phyloP scores from a whole-genome alignment of 768 basidiomycete species.

The Leucosporidium creatinivorum region DNA sequence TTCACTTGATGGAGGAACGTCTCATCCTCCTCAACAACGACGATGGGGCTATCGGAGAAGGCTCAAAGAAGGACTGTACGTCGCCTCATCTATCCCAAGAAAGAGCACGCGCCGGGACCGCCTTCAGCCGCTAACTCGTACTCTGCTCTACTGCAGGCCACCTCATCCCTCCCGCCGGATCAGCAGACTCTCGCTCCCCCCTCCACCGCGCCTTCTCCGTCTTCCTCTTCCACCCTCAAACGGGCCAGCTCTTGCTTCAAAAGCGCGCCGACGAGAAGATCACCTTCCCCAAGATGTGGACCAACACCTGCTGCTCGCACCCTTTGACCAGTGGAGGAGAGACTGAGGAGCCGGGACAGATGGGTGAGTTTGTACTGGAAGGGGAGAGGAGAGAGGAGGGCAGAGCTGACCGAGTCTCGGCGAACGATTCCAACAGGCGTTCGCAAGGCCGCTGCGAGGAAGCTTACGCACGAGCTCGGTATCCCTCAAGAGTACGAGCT shows the following conservation, averaged over 20 bases:
- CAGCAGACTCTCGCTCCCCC: constrained; percentile 56
- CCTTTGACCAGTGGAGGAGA: constrained; percentile 66
- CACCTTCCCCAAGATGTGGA: constrained; percentile 99
- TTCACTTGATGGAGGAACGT: constrained; percentile 86
- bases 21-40: constrained; percentile 83
- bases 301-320: constrained; percentile 98
- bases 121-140: neutral
- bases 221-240: constrained; percentile 88
- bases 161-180: constrained; percentile 89
- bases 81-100: neutral
- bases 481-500: constrained; percentile 70
- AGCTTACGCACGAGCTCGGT: constrained; percentile 93
- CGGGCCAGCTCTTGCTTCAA: constrained; percentile 87
- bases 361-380: constrained; percentile 38
- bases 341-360: constrained; percentile 71
- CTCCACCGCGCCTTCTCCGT: constrained; percentile 97
- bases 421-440: constrained; percentile 54
- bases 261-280: constrained; percentile 97
- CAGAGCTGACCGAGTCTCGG: neutral
- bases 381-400: neutral
- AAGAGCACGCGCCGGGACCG: neutral
- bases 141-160: constrained; percentile 56
- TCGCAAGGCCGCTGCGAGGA: constrained; percentile 80
- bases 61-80: constrained; percentile 91
- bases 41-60: constrained; percentile 72